phyloP scores from a whole-genome alignment of 2,329 filamentous ascomycete species.

The Aspergillus luchuensis region DNA sequence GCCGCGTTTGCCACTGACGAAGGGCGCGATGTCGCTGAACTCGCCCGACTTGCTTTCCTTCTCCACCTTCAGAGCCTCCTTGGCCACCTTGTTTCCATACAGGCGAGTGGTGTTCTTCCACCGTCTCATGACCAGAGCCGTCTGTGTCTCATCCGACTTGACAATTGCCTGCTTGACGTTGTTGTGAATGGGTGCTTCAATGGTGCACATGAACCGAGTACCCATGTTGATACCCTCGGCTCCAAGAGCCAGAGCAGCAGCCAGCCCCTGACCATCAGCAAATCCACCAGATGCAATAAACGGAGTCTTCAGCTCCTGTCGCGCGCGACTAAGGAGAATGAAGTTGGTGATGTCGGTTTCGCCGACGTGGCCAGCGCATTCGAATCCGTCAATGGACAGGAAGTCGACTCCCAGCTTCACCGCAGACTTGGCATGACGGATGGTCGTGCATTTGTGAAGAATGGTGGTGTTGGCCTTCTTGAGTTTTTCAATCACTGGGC shows the following conservation, averaged over 20 bases:
- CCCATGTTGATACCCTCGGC: conserved; percentile 98
- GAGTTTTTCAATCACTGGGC: conserved; percentile 84
- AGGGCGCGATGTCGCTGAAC: conserved; percentile 83
- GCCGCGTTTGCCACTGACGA: conserved; percentile 87
- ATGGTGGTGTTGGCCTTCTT: conserved; percentile 78
- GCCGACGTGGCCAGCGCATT: conserved; percentile 75
- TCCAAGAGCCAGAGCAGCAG: conserved; percentile 84
- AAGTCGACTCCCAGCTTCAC: conserved; percentile 96
- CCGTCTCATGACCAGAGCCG: conserved; percentile 78
- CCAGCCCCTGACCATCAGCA: conserved; percentile 89
- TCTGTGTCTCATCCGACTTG: conserved; percentile 84
- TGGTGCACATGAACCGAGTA: conserved; percentile 94
- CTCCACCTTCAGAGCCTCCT: conserved; percentile 80
- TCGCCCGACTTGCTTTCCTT: conserved; percentile 78
- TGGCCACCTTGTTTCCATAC: conserved; percentile 86
- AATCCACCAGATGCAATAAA: conserved; percentile 97
- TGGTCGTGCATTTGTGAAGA: conserved; percentile 96
- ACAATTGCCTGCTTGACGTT: conserved; percentile 96
- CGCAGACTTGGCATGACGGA: conserved; percentile 87
- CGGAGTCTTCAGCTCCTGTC: conserved; percentile 79
- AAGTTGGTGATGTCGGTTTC: conserved; percentile 58
- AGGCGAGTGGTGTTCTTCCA: conserved; percentile 92
- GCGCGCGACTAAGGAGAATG: conserved; percentile 74
- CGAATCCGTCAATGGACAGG: conserved; percentile 94
- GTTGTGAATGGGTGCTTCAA: conserved; percentile 86